Base-by-base conservation (phyloP, 2,329 filamentous ascomycete genomes). In the Pseudocercospora ulei region DNA sequence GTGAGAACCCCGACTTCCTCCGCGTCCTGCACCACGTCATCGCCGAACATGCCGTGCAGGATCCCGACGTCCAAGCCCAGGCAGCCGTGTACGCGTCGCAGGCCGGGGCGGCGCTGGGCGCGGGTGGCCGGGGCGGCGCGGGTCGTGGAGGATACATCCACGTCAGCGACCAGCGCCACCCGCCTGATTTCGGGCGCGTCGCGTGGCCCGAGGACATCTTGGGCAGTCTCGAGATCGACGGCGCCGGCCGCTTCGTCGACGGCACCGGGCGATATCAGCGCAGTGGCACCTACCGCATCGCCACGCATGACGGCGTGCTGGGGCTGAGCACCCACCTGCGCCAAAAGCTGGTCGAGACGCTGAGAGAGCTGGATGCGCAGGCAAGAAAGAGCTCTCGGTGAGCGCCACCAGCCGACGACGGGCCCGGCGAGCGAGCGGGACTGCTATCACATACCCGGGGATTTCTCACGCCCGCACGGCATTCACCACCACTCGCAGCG, bases 191-290 rank as follows among this genome's bases (percentile, higher is more conserved):
- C 57, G 75, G 75, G 1, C 57, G 75, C n/a, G 76, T 78, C 45
- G 71, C 75, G 35, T 76, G 70, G 69, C 75, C 75, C 0, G 75
- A 79, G 54, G 75, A 79, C 58, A 79, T 79, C 34, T 73, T 79
- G 53, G 75, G 75, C 8, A 78, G 73, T 49, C 54, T 79, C 14
- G 75, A 79, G 56, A 70, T 79, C 3, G 73, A 78, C 58, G 65
- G 64, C 0, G 47, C 66, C 11, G 75, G 75, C 1, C 59, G 63
- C n/a, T 76, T 78, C 56, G 67, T 72, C 11, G 71, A 68, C 28
- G 66, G 62, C 0, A 62, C 65, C 48, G 75, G 75, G 7, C 68
- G 69, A 35, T 78, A 76, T 61, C 74, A 78, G 57, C 59, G 67
- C 18, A 74, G 70, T 56, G 75, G 73, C 13, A 78, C 73, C n/a